Conservation (phyloP, 805 yeast genomes). For the Saccharomyces jurei region DNA sequence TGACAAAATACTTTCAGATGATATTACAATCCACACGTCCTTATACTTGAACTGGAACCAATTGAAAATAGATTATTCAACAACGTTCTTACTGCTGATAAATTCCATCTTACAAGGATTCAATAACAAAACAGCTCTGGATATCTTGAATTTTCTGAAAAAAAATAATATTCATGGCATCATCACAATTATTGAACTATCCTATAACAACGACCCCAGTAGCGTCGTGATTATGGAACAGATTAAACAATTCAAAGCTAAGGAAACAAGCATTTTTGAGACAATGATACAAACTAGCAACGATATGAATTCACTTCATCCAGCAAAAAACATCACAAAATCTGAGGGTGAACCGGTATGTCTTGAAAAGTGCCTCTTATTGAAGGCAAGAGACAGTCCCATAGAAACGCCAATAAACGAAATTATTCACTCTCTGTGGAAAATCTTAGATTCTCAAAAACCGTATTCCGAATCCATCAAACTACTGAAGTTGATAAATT, state of each 20-base stretch:
- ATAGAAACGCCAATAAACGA: slow-evolving; percentile 54
- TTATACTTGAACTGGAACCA: not conserved
- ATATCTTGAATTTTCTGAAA: slow-evolving; percentile 50
- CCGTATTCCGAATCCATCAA: slow-evolving; percentile 41
- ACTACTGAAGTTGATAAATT: slow-evolving; percentile 37
- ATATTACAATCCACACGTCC: not conserved
- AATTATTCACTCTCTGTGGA: slow-evolving; percentile 44
- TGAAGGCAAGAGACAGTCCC: slow-evolving; percentile 45
- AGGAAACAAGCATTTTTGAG: slow-evolving; percentile 32
- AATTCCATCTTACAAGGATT: slow-evolving; percentile 50
- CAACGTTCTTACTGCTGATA: slow-evolving; percentile 52
- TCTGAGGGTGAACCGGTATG: slow-evolving; percentile 29
- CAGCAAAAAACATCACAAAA: not conserved
- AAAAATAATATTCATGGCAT: slow-evolving; percentile 49
- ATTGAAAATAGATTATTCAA: slow-evolving; percentile 2
- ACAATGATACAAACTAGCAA: slow-evolving; percentile 22
- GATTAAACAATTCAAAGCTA: slow-evolving; percentile 42
- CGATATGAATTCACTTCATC: not conserved
- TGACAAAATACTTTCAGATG: not conserved
- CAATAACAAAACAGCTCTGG: slow-evolving; percentile 36
- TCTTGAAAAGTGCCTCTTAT: slow-evolving; percentile 15
- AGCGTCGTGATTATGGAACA: slow-evolving; percentile 58
- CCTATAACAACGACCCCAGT: slow-evolving; percentile 31
- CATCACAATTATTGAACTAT: slow-evolving; percentile 39
- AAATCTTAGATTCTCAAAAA: slow-evolving; percentile 42